These are phyloP conservation scores for Gossypium schwendimanii DNA, from an alignment of 441 rosid genomes.

Conservation along the genomic window DNA sequence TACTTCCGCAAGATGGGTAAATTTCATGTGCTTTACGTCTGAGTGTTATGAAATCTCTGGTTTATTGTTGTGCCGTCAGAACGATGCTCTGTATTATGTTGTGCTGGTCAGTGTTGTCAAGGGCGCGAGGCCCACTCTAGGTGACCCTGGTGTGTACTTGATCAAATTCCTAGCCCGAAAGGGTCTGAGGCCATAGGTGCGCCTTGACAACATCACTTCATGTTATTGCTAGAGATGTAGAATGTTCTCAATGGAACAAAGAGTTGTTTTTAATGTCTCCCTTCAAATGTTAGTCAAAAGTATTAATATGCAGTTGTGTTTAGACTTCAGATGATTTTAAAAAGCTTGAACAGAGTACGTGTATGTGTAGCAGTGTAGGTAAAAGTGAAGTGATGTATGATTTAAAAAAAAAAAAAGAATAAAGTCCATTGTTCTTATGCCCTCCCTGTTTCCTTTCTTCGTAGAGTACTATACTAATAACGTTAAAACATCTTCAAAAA, in stretches of 20 bases:
- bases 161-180: too few species aligned
- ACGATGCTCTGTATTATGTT: neutral
- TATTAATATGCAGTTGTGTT: neutral
- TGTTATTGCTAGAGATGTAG: neutral
- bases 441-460: neutral
- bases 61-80: neutral
- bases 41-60: neutral
- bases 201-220: neutral
- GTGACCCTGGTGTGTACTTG: too few species aligned
- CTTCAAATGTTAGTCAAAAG: neutral
- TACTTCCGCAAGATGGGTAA: constrained; percentile 96
- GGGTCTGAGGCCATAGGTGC: too few species aligned
- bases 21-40: neutral
- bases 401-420: neutral
- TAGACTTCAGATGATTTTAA: neutral
- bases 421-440: neutral
- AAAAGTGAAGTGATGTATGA: neutral
- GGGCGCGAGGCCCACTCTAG: too few species aligned
- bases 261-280: neutral
- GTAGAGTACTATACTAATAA: neutral
- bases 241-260: neutral
- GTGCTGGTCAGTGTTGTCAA: too few species aligned
- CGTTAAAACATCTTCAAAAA: neutral
- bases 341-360: neutral
- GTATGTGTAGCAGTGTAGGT: neutral